A percentile compares a stretch with the other conserved stretches of the same genome.
Conservation (phyloP, 805 yeast genomes). For the Jamesozyma spencerorum region DNA sequence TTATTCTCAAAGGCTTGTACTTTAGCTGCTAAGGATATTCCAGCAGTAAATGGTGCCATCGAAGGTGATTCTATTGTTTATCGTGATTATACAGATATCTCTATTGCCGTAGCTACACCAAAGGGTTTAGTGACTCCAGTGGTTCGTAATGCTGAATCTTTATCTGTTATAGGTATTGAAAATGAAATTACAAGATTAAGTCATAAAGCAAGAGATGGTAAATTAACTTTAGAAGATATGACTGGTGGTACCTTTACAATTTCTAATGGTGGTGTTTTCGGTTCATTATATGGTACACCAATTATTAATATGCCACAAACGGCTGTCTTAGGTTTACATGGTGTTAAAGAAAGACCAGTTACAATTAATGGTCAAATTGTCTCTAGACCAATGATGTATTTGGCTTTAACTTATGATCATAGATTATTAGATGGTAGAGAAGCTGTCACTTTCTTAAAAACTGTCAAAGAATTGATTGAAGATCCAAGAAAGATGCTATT, state of each 20-base stretch:
- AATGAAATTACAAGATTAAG: slow-evolving; percentile 74
- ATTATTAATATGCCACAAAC: slow-evolving; percentile 97
- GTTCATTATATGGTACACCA: slow-evolving; percentile 96
- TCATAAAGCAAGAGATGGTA: slow-evolving; percentile 91
- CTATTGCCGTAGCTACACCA: slow-evolving; percentile 97
- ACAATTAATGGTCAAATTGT: slow-evolving; percentile 93
- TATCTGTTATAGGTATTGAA: slow-evolving; percentile 82
- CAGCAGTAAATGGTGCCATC: slow-evolving; percentile 91
- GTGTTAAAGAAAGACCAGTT: slow-evolving; percentile 95
- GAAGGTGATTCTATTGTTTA: slow-evolving; percentile 90
- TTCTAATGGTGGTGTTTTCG: slow-evolving; percentile 98
- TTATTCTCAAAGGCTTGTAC: slow-evolving; percentile 90
- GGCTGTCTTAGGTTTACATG: slow-evolving; percentile 95
- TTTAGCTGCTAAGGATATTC: slow-evolving; percentile 87
- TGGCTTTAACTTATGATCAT: slow-evolving; percentile 97
- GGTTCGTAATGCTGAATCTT: slow-evolving; percentile 91
- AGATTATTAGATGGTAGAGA: slow-evolving; percentile 97
- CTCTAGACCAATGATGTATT: slow-evolving; percentile 98
- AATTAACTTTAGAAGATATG: slow-evolving; percentile 95
- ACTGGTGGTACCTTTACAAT: slow-evolving; percentile 98
- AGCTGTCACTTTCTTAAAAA: slow-evolving; percentile 94
- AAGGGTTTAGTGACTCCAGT: slow-evolving; percentile 98
- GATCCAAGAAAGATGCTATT: slow-evolving; percentile 98
- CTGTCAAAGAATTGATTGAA: slow-evolving; percentile 93
- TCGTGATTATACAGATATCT: slow-evolving; percentile 93